Evolutionary conservation across 179 eudicot genomes (phyloP).

Genomic region (Silene coronaria): DNA sequence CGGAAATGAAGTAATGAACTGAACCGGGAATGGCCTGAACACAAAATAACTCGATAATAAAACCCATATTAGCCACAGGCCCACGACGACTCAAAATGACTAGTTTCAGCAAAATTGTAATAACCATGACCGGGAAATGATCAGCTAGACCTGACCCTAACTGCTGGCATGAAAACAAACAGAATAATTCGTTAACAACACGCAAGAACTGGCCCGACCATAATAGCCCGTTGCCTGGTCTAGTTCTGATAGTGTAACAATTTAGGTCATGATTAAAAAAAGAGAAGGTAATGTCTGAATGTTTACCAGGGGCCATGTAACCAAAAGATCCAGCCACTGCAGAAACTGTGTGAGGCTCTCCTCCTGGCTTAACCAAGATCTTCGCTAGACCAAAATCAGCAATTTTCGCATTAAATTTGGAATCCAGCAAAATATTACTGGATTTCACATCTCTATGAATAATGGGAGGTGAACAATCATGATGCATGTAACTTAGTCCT

Average conservation of each 20-base stretch:
- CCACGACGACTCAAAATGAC: too few species aligned
- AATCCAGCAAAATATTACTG: constrained; percentile 77
- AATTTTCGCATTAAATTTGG: constrained; percentile 60
- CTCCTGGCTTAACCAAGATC: constrained; percentile 41
- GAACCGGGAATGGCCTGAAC: too few species aligned
- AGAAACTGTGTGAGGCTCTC: constrained; percentile 54
- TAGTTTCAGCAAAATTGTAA: too few species aligned
- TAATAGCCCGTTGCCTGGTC: not conserved
- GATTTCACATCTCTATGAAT: constrained; percentile 85
- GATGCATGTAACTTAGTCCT: constrained; percentile 84
- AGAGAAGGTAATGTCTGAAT: not conserved
- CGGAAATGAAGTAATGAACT: too few species aligned
- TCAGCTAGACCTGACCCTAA: too few species aligned
- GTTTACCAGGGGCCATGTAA: constrained; percentile 79
- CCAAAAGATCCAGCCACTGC: constrained; percentile 83
- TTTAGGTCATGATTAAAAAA: not conserved
- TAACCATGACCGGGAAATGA: too few species aligned
- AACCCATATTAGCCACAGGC: too few species aligned
- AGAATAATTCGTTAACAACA: too few species aligned
- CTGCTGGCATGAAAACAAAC: too few species aligned
- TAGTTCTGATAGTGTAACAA: not conserved
- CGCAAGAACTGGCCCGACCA: not conserved
- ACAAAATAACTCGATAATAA: too few species aligned
- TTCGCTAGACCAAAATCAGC: constrained; percentile 83
- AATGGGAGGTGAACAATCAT: constrained; percentile 64